Percentiles rank a stretch among this genome's conserved stretches.
These are phyloP conservation scores for Candida verbasci DNA, from an alignment of 805 yeast genomes.

Conservation along the genomic window DNA sequence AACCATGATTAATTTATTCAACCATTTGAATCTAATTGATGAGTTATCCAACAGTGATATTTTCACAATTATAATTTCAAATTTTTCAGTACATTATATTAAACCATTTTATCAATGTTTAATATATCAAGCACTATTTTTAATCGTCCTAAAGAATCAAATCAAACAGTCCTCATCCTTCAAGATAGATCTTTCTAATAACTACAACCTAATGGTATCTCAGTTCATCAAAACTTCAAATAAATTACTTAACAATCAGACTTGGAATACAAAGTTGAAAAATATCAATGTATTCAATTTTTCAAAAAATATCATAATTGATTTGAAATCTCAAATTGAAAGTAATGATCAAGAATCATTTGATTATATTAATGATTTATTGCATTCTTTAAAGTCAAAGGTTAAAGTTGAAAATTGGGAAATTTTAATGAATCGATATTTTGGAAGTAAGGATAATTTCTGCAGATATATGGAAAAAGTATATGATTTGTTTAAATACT, in stretches of 20 bases:
- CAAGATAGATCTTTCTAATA: constrained; percentile 11
- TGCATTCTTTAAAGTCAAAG: constrained; percentile 7
- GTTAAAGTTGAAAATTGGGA: constrained; percentile 10
- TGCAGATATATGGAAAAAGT: constrained; percentile 17
- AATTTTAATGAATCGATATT: constrained; percentile 16
- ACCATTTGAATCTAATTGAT: constrained; percentile 19
- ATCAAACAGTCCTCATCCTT: constrained; percentile 3
- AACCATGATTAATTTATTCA: constrained; percentile 19
- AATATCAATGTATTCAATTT: constrained; percentile 7
- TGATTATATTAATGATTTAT: constrained; percentile 9
- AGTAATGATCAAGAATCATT: neutral
- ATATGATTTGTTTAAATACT: constrained; percentile 19
- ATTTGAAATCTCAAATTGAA: constrained; percentile 7
- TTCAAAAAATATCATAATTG: constrained; percentile 8
- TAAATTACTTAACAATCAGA: constrained; percentile 12
- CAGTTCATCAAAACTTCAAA: constrained; percentile 12
- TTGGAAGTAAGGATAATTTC: constrained; percentile 23
- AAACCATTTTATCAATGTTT: constrained; percentile 15
- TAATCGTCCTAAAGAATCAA: constrained; percentile 14
- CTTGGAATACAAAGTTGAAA: neutral
- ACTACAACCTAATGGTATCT: constrained; percentile 9
- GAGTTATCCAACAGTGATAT: constrained; percentile 9
- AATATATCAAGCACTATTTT: constrained; percentile 17
- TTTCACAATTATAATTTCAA: constrained; percentile 7
- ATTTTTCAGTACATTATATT: constrained; percentile 12